Conservation (phyloP, 768 basidiomycete species). For the Psilocybe cubensis region DNA sequence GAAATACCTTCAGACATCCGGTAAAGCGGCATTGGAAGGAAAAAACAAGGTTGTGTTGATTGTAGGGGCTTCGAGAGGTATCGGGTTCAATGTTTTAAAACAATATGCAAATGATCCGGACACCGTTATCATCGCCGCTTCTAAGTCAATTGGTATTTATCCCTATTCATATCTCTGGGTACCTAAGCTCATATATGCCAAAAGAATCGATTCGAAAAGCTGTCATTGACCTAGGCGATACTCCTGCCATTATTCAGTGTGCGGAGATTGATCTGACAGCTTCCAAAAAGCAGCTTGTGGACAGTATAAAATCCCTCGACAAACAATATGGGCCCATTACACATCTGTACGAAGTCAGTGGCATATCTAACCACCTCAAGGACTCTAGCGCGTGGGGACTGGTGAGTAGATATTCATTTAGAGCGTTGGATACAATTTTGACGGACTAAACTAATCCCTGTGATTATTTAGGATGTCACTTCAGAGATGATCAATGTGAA, state of each 20-base stretch:
- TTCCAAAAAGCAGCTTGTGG: conserved; percentile 21
- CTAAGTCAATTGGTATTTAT: conserved; percentile 26
- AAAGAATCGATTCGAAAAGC: conserved; percentile 21
- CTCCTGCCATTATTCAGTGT: conserved; percentile 23
- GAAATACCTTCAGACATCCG: background rate
- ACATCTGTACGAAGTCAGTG: conserved; percentile 33
- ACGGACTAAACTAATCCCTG: too few relatives aligned
- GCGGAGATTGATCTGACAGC: conserved; percentile 26
- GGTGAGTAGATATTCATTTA: too few relatives aligned
- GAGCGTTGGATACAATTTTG: too few relatives aligned
- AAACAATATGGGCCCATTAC: conserved; percentile 32
- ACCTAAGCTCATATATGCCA: background rate
- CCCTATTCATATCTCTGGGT: background rate
- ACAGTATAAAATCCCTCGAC: conserved; percentile 23
- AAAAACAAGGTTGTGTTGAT: conserved; percentile 29
- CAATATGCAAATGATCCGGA: conserved; percentile 28
- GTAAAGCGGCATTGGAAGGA: background rate
- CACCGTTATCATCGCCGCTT: conserved; percentile 30
- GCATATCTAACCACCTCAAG: conserved; percentile 28
- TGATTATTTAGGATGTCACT: conserved; percentile 24
- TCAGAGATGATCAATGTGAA: conserved; percentile 32
- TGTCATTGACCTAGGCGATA: conserved; percentile 24
- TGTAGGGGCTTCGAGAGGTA: conserved; percentile 30
- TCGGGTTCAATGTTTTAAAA: conserved; percentile 31
- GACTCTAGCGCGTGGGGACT: conserved; percentile 20